phyloP scores from a whole-genome alignment of 1,284 basidiomycete species.

The Cutaneotrichosporon sp. region DNA sequence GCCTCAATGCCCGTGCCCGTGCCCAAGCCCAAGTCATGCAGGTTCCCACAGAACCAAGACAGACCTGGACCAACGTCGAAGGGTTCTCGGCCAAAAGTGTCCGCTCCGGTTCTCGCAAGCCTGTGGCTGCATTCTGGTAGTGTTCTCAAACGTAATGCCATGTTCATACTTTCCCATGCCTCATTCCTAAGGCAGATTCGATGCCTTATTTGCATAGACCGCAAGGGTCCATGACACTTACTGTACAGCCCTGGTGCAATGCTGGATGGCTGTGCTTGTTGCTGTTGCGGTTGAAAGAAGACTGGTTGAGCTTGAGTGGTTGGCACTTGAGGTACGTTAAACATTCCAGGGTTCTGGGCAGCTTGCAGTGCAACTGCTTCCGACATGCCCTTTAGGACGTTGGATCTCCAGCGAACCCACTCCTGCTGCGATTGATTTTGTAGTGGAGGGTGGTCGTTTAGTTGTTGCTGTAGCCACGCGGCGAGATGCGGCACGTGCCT shows the following conservation, averaged over 20 bases:
- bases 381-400: conserved; percentile 29
- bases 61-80: background rate
- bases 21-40: background rate
- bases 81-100: background rate
- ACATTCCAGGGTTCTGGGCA: conserved; percentile 5
- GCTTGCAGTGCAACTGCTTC: conserved; percentile 27
- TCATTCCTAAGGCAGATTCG: background rate
- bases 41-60: background rate
- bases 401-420: conserved; percentile 33
- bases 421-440: conserved; percentile 28
- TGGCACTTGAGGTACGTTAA: conserved; percentile 2
- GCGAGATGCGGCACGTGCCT: conserved; percentile 23
- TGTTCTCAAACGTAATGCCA: conserved; percentile 12
- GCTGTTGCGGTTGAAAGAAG: background rate
- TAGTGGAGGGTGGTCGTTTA: conserved; percentile 23
- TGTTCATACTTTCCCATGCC: conserved; percentile 13
- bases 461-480: conserved; percentile 33
- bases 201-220: background rate
- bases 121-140: conserved; percentile 6
- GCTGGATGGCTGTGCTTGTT: conserved; percentile 1
- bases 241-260: conserved; percentile 9
- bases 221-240: conserved; percentile 5
- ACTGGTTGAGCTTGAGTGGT: background rate
- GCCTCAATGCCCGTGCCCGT: background rate
- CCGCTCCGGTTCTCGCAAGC: conserved; percentile 7